Conservation (phyloP, 352 stramenopile genomes). For the Pythium utonaiense region DNA sequence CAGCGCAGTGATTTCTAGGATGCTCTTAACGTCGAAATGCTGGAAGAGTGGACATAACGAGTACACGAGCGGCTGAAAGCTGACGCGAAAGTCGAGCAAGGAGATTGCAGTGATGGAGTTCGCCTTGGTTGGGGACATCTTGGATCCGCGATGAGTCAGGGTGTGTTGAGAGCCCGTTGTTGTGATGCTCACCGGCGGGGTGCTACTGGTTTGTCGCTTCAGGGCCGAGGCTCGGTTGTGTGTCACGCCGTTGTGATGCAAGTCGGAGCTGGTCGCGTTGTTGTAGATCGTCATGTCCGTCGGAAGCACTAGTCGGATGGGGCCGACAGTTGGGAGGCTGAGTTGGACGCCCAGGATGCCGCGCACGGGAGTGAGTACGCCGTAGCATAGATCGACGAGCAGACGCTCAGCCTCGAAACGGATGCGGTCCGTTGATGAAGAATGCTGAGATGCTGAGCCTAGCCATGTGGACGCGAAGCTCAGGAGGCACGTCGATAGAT, state of each 20-base stretch:
- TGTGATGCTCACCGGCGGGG: background rate
- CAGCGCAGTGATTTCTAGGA: slow-evolving; percentile 62
- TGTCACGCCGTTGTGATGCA: background rate
- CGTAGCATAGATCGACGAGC: slow-evolving; percentile 50
- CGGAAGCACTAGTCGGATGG: slow-evolving; percentile 44
- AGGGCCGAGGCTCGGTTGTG: slow-evolving; percentile 5
- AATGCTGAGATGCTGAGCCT: background rate
- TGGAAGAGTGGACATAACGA: slow-evolving; percentile 66
- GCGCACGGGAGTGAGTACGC: slow-evolving; percentile 54
- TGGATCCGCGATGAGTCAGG: background rate
- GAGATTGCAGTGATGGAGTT: slow-evolving; percentile 34
- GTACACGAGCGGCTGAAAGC: slow-evolving; percentile 65
- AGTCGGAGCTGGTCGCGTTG: background rate
- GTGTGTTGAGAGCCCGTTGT: background rate
- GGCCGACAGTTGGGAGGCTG: slow-evolving; percentile 25
- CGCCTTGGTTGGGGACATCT: slow-evolving; percentile 43
- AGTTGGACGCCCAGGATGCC: slow-evolving; percentile 68
- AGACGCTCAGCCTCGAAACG: slow-evolving; percentile 27
- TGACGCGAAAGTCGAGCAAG: slow-evolving; percentile 30
- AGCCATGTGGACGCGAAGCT: slow-evolving; percentile 56
- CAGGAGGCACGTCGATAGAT: slow-evolving; percentile 50
- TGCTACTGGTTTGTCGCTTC: slow-evolving; percentile 6
- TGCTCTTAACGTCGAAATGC: slow-evolving; percentile 68
- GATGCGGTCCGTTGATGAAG: background rate
- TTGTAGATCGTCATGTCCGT: slow-evolving; percentile 57